Evolutionary conservation across 1,284 basidiomycete genomes (phyloP).

Genomic region (Psilocybe mexicana): DNA sequence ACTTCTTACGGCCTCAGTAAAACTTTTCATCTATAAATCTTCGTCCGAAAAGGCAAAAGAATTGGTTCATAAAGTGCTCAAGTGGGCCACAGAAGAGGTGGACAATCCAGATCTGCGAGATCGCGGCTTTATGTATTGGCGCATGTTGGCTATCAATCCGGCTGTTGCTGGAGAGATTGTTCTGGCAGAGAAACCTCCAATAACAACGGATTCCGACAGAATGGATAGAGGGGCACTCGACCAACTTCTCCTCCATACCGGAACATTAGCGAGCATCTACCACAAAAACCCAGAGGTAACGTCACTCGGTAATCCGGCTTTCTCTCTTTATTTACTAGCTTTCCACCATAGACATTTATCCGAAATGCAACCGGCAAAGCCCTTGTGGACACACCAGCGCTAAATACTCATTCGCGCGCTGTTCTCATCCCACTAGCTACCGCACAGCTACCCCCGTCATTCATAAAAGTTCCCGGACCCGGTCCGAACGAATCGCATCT

Average conservation of each 20-base stretch:
- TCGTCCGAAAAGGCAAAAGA: constrained; percentile 84
- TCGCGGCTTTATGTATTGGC: constrained; percentile 99
- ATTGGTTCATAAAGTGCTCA: constrained; percentile 93
- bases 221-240: constrained; percentile 97
- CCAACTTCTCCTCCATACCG: constrained; percentile 81
- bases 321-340: constrained; percentile 2
- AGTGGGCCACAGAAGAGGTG: constrained; percentile 96
- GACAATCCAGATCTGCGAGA: constrained; percentile 98
- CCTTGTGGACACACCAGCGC: constrained; percentile 73
- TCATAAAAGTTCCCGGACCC: constrained; percentile 61
- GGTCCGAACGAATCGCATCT: constrained; percentile 58
- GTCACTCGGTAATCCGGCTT: constrained; percentile 19
- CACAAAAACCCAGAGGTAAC: constrained; percentile 85
- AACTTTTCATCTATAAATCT: constrained; percentile 93
- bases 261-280: constrained; percentile 83
- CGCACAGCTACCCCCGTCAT: constrained; percentile 46
- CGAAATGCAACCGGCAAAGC: constrained; percentile 75
- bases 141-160: constrained; percentile 93
- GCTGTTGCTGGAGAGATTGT: constrained; percentile 89
- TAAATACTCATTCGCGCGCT: constrained; percentile 72
- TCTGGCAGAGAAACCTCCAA: constrained; percentile 92
- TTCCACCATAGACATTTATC: constrained; percentile 70
- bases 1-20: constrained; percentile 93
- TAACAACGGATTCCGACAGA: constrained; percentile 96
- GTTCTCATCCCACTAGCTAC: constrained; percentile 66